Base-by-base conservation (phyloP, 2,329 filamentous ascomycete genomes). In the Diplodia mutila region DNA sequence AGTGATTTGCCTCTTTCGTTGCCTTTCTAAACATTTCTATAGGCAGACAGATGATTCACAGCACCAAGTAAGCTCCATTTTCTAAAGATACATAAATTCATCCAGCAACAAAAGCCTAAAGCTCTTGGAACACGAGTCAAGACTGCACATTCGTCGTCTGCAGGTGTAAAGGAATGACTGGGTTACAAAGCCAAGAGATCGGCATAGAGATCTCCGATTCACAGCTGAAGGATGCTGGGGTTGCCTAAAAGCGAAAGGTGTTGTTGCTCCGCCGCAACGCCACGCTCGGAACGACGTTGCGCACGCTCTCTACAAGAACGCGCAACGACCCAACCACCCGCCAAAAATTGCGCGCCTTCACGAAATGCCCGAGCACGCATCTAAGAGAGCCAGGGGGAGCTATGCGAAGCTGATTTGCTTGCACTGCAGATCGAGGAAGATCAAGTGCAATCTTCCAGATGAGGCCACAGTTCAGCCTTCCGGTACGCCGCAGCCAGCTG, bases 321-420 rank as follows among this genome's bases (percentile, higher is more conserved):
- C 54, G 54, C 34, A 59, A 59, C 54, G 34, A 42, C 34, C 11
- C 53, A 29, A 29, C 29, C 21, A 37, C 2, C 18, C 4, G 4
- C 21, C n/a, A 12, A 14, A 42, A 39, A 23, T 18, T 59, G 34
- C 34, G 34, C 34, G 25, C 23, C 34, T 23, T 12, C 12, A 42
- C 54, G 23, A 25, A 37, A 59, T 59, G 54, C 54, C 34, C 14
- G 53, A 23, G 9, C 21, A 18, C 1, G 14, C 34, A 18, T 27
- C 21, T 2, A 59, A 59, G 34, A 59, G 37, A 42, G n/a, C 21
- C 3, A 59, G 70, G n/a, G 70, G 70, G 2, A 71, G 59, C 48
- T 72, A 72, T 53, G 63, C 70, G 4, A 72, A 70, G 49, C 65
- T 70, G 1, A 70, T 71, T 14, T 72, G 70, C 39, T 65, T 67